Evolutionary conservation across 2,329 filamentous ascomycete species (phyloP), one percentile per base, ranked within the genome.

Genomic region (Pseudogymnoascus sp.): DNA sequence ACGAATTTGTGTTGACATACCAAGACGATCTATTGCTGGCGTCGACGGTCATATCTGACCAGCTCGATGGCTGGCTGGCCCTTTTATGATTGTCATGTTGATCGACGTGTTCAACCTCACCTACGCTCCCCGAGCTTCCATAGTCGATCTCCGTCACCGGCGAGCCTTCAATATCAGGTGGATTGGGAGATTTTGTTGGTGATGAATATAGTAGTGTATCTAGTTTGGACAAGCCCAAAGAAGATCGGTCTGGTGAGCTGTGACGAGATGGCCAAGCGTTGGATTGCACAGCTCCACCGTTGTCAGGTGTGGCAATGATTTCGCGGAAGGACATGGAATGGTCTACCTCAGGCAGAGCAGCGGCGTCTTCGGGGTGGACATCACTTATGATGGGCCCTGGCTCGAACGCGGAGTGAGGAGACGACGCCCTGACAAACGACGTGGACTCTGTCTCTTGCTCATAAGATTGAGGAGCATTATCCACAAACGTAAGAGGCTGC

Each of bases 1-100:
- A 69, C 26, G 67, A 68, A 21, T 68, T 66, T 21, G 68, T 71
- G 61, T 71, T 72, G 14, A 75, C 72, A 5, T 74, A 75, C 51
- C 51, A 57, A 57, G 51, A 57, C 51, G 51, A 39, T 16, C 75
- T 75, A 31, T 82, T 80, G 18, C 75, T 77, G 64, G 81, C 85
- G 14, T 82, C 81, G 8, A 85, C 75, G 0, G 83, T 84, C 65
- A 82, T 80, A 69, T 86, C 83, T 26, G 83, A 86, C 83, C 83
- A 86, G n/a, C 78, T 76, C 1, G 83, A 84, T 62, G 81, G 79
- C 60, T 83, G 81, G 66, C 83, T 86, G 18, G 75, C 73, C 39
- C 83, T 77, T 64, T 84, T 76, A 65, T 75, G 73, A 45, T 45
- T 40, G 18, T 78, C 29, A 34, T 18, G 29, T 21, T 12, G 51